These are phyloP conservation scores for Mycena epipterygia DNA, from an alignment of 768 basidiomycete genomes.

Conservation along the genomic window DNA sequence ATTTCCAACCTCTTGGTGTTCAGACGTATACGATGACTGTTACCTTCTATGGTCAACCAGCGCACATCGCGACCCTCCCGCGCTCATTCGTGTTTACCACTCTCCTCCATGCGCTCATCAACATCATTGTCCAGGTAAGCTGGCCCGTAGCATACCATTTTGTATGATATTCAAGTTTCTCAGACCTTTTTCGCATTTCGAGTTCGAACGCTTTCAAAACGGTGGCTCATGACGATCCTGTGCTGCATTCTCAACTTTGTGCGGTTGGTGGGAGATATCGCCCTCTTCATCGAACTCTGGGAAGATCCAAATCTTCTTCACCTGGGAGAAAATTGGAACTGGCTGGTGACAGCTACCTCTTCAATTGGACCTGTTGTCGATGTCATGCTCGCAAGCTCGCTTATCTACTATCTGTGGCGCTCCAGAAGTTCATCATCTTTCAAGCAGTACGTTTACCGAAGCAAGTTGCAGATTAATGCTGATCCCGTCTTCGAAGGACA, in stretches of 20 bases:
- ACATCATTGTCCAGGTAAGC: background rate
- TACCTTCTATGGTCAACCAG: slow-evolving; percentile 1
- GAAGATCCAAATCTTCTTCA: too few species aligned
- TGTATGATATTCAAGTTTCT: too few species aligned
- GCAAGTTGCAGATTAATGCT: background rate
- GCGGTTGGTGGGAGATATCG: too few species aligned
- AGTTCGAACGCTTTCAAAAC: background rate
- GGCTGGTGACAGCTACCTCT: too few species aligned
- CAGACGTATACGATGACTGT: slow-evolving; percentile 1
- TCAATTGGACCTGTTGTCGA: too few species aligned
- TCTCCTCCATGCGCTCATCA: background rate
- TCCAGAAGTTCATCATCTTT: background rate
- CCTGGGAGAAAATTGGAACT: too few species aligned
- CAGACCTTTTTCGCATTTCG: slow-evolving; percentile 14
- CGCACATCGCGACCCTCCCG: background rate
- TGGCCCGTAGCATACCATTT: too few species aligned
- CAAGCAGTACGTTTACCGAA: background rate
- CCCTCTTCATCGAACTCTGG: too few species aligned
- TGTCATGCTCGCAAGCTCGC: too few species aligned
- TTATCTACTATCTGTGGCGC: too few species aligned
- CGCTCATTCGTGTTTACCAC: background rate
- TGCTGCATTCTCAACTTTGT: too few species aligned
- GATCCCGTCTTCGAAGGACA: background rate
- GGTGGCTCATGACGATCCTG: too few species aligned
- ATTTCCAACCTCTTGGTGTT: background rate